Percentiles rank a stretch among this genome's conserved stretches.
Evolutionary conservation across 176 grass and related monocot species (phyloP).

Genomic region (Rhynchospora tenuis): DNA sequence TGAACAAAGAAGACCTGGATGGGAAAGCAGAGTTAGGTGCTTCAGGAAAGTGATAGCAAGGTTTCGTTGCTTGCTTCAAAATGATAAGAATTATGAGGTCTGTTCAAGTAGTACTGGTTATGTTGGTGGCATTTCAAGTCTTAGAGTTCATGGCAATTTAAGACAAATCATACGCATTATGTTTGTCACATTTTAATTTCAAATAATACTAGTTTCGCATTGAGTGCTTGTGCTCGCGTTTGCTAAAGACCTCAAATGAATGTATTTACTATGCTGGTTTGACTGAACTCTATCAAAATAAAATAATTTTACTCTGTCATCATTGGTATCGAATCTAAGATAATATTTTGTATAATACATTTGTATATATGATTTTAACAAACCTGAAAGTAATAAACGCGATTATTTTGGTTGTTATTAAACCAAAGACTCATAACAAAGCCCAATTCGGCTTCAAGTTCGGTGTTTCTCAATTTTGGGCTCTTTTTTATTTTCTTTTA

Average conservation of each 20-base stretch:
- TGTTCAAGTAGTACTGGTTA: background rate
- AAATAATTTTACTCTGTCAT: background rate
- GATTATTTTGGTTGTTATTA: background rate
- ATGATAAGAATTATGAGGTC: conserved; percentile 3
- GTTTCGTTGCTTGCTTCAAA: too few relatives aligned
- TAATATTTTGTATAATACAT: background rate
- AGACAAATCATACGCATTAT: background rate
- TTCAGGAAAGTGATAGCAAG: background rate
- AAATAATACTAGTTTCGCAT: background rate
- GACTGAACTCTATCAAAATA: background rate
- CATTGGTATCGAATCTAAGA: background rate
- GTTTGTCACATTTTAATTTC: background rate
- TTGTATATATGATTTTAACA: background rate
- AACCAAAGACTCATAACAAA: too few relatives aligned
- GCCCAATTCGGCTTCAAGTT: too few relatives aligned
- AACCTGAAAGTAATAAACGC: background rate
- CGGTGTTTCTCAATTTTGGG: too few relatives aligned
- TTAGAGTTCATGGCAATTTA: background rate
- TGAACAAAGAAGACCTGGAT: conserved; percentile 4
- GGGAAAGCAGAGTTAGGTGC: background rate
- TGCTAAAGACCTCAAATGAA: background rate
- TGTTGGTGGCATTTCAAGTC: background rate
- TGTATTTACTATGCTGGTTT: background rate
- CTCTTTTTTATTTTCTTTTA: too few relatives aligned
- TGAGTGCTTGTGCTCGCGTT: background rate